Conservation (phyloP, 176 grass and related monocot species). For the Puccinellia tenuiflora region DNA sequence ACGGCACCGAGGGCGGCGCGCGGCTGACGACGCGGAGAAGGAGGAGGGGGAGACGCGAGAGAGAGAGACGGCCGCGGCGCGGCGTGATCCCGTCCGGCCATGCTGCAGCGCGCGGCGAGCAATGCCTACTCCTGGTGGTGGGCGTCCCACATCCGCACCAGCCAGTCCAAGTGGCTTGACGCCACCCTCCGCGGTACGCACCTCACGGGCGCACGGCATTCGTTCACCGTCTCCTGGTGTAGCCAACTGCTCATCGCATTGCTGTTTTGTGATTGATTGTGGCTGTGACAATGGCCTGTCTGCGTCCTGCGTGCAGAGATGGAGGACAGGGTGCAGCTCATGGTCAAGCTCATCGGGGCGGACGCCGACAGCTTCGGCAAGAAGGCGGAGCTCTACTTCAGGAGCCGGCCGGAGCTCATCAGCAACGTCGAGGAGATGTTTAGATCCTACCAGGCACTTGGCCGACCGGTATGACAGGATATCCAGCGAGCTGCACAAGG, state of each 20-base stretch:
- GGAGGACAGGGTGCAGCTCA: constrained; percentile 72
- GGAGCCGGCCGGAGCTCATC: constrained; percentile 76
- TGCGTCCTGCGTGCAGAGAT: constrained; percentile 47
- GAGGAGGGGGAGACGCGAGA: neutral
- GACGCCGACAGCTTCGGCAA: constrained; percentile 78
- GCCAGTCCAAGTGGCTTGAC: constrained; percentile 77
- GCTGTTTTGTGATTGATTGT: neutral
- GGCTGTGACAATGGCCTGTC: neutral
- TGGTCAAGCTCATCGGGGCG: constrained; percentile 84
- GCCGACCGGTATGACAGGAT: constrained; percentile 64
- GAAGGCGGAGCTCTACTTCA: constrained; percentile 93
- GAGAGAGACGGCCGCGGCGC: neutral
- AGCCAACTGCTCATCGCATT: neutral
- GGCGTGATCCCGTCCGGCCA: constrained; percentile 28
- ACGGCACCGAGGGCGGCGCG: neutral
- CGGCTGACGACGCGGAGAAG: neutral
- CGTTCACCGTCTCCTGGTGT: neutral
- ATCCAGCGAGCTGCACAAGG: constrained; percentile 85
- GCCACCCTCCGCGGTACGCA: constrained; percentile 54
- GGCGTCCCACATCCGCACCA: constrained; percentile 78
- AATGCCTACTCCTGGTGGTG: constrained; percentile 97
- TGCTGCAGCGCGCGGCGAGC: constrained; percentile 85
- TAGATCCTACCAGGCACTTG: constrained; percentile 67
- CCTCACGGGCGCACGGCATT: neutral
- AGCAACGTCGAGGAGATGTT: constrained; percentile 81